A percentile compares a stretch with the other conserved stretches of the same genome.
Evolutionary conservation across 495 filamentous ascomycete species (phyloP).

Genomic region (Friedmanniomyces simplex): DNA sequence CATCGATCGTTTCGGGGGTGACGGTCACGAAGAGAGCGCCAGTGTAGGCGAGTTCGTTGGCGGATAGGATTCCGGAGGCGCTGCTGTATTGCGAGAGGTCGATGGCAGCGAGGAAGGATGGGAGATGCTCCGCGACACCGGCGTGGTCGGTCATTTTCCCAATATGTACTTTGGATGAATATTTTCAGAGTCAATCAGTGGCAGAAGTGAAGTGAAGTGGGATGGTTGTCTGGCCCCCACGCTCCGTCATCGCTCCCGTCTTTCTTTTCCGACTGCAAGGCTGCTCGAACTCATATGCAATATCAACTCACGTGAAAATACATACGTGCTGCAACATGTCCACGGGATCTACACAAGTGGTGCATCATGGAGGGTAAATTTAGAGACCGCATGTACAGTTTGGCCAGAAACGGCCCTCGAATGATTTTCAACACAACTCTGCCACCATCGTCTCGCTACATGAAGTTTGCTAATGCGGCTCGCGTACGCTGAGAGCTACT

Average conservation of each 20-base stretch:
- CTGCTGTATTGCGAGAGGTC: slow-evolving; percentile 43
- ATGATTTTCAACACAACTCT: too few species aligned
- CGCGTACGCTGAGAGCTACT: too few species aligned
- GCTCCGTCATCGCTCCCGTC: background rate
- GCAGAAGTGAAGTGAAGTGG: background rate
- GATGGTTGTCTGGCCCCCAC: background rate
- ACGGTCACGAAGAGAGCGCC: slow-evolving; percentile 65
- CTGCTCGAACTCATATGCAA: too few species aligned
- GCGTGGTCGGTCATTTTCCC: background rate
- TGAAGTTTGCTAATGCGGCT: too few species aligned
- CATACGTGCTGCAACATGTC: too few species aligned
- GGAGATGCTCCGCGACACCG: slow-evolving; percentile 4
- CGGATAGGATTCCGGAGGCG: slow-evolving; percentile 45
- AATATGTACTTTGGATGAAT: background rate
- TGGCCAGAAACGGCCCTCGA: too few species aligned
- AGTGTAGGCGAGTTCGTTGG: slow-evolving; percentile 67
- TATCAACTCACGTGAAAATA: too few species aligned
- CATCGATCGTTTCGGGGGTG: slow-evolving; percentile 44
- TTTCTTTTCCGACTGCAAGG: background rate
- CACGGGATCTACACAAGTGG: too few species aligned
- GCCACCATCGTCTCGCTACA: too few species aligned
- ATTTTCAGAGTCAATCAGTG: background rate
- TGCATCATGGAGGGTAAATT: too few species aligned
- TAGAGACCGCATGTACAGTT: too few species aligned
- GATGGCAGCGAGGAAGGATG: slow-evolving; percentile 42